phyloP scores from a whole-genome alignment of 1,139 yeast species.

The Ogataea hybrid region DNA sequence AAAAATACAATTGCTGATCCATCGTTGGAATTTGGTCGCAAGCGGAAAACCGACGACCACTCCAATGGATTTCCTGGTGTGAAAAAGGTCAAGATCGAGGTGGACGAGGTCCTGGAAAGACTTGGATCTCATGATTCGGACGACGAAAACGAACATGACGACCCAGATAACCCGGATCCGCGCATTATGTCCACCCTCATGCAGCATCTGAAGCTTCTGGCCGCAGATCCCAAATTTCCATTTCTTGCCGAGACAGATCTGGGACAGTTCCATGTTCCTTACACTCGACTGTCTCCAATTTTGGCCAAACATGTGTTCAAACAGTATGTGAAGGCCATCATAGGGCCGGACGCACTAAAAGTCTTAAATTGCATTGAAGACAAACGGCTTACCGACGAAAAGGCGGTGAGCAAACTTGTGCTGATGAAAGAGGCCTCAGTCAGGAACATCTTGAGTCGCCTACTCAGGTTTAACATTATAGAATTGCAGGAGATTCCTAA shows the following conservation, averaged over 20 bases:
- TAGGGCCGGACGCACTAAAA: conserved; percentile 30
- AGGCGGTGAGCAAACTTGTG: conserved; percentile 72
- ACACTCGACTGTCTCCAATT: conserved; percentile 40
- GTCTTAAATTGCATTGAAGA: conserved; percentile 36
- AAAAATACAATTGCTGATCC: conserved; percentile 46
- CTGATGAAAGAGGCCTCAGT: conserved; percentile 75
- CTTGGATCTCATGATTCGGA: conserved; percentile 30
- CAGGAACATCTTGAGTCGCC: conserved; percentile 56
- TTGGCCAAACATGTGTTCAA: conserved; percentile 51
- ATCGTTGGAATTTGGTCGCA: conserved; percentile 35
- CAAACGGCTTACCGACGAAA: conserved; percentile 77
- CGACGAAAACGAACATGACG: conserved; percentile 29
- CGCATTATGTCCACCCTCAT: conserved; percentile 28
- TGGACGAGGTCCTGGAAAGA: conserved; percentile 14
- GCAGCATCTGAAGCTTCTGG: conserved; percentile 51
- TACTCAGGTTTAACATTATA: conserved; percentile 56
- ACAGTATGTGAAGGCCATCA: conserved; percentile 27
- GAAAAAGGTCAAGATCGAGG: conserved; percentile 28
- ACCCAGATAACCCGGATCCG: conserved; percentile 24
- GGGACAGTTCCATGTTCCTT: conserved; percentile 46
- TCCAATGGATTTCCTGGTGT: conserved; percentile 1
- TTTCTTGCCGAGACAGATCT: conserved; percentile 46
- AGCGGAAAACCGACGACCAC: conserved; percentile 23
- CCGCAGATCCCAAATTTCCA: conserved; percentile 42
- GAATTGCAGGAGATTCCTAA: conserved; percentile 92